Evolutionary conservation across 441 rosid genomes (phyloP), one percentile per base, ranked within the genome.

Genomic region (Euphorbia celastroides): DNA sequence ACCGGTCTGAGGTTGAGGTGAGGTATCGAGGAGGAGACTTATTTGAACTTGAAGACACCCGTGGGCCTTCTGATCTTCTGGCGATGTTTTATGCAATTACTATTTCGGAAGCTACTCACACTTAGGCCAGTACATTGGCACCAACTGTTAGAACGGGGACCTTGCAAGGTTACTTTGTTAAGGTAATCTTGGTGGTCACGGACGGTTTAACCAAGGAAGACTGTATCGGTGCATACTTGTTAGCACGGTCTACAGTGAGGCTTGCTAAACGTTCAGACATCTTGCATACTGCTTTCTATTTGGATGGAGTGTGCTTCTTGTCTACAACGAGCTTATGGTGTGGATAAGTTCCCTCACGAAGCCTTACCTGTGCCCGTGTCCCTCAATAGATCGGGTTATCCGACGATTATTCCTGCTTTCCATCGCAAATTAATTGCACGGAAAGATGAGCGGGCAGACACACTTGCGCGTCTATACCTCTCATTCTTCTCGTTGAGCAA

Each of bases 51-150:
- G 7, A 46, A 46, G 52, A 46, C 22, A 46, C 22, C 22, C 52
- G 22, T 46, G 19, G 52, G 52, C 52, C 52, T 46, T 46, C 52
- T 46, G 52, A 46, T 46, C 52, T 46, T 46, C 20, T 46, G 22
- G 52, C 52, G 52, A 46, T 46, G 52, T 46, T 46, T 46, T 46
- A n/a, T n/a, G 52, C 52, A 0, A 46, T 46, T 46, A 46, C 52
- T 46, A 46, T 46, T 46, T 46, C 22, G 52, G 52, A 46, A 46
- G 52, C 52, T 46, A n/a, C 52, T 46, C 52, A 46, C 52, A 46
- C 52, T 46, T 46, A 42, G 50, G 50, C 2, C 50, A 42, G 16
- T 42, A 42, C 50, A 42, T 42, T 42, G 50, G 50, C 50, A 42
- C 50, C 50, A 46, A 46, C 20, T 46, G 52, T 46, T 46, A 5